Conservation (phyloP, 257 asterid genomes). For the Solanum chilense region DNA sequence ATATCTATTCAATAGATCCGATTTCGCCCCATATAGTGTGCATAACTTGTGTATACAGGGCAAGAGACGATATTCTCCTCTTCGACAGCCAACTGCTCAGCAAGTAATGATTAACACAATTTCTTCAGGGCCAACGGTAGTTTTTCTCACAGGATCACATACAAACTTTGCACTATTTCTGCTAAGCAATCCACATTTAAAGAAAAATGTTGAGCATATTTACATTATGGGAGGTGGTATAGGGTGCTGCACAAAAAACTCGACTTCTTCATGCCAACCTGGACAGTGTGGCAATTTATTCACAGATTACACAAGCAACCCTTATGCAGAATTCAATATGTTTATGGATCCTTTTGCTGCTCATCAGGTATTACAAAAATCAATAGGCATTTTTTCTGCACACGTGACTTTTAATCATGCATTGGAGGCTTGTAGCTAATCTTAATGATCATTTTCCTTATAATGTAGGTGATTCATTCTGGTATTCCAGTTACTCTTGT, state of each 20-base stretch:
- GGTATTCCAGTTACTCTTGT: slow-evolving; percentile 75
- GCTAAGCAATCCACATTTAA: slow-evolving; percentile 64
- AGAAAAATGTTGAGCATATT: slow-evolving; percentile 55
- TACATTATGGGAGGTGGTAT: slow-evolving; percentile 88
- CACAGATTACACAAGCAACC: slow-evolving; percentile 55
- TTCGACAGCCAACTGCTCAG: slow-evolving; percentile 69
- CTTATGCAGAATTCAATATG: slow-evolving; percentile 73
- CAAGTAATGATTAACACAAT: slow-evolving; percentile 57
- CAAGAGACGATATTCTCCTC: slow-evolving; percentile 52
- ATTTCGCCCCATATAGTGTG: neutral
- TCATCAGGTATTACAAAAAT: slow-evolving; percentile 47
- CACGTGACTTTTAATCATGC: neutral
- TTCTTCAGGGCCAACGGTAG: slow-evolving; percentile 59
- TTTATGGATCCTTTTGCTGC: slow-evolving; percentile 92
- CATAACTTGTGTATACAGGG: slow-evolving; percentile 33
- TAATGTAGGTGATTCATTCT: slow-evolving; percentile 65
- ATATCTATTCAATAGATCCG: neutral
- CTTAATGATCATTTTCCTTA: neutral
- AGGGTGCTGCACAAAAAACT: slow-evolving; percentile 55
- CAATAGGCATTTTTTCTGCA: neutral
- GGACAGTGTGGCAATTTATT: slow-evolving; percentile 67
- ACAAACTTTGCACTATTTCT: slow-evolving; percentile 67
- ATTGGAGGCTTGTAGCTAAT: neutral
- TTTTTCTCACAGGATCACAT: slow-evolving; percentile 38
- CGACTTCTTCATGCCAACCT: slow-evolving; percentile 41